phyloP scores from a whole-genome alignment of 345 rosid species.

The Hirschfeldia incana region DNA sequence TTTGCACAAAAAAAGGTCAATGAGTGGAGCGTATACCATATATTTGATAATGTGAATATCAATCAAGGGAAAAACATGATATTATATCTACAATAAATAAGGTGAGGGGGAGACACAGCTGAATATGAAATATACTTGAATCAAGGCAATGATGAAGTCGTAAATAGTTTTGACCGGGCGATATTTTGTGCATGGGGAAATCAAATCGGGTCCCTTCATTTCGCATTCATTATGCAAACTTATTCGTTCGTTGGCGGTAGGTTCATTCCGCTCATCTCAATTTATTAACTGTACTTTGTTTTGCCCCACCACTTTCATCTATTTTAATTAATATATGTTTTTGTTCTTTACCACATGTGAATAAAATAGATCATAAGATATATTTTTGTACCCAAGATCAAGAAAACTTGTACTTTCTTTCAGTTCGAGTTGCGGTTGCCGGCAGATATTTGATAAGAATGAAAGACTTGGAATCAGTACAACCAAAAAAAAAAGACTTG shows the following conservation, averaged over 20 bases:
- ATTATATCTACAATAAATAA: constrained; percentile 12
- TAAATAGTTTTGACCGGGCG: constrained; percentile 15
- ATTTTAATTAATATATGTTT: background rate
- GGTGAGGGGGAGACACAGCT: constrained; percentile 20
- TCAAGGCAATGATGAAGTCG: constrained; percentile 9
- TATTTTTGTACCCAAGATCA: constrained; percentile 16
- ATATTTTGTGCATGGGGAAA: constrained; percentile 27
- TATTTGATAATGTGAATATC: background rate
- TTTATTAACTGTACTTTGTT: constrained; percentile 36
- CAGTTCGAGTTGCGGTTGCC: constrained; percentile 22
- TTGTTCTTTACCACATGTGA: background rate
- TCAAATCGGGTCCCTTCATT: constrained; percentile 30
- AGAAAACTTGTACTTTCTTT: constrained; percentile 23
- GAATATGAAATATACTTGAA: constrained; percentile 32
- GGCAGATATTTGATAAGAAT: constrained; percentile 4
- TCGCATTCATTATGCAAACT: constrained; percentile 32
- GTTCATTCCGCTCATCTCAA: constrained; percentile 19
- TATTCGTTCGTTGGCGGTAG: constrained; percentile 43
- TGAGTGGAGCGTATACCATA: too few species aligned
- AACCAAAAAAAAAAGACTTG: too few species aligned
- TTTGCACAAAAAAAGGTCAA: too few species aligned
- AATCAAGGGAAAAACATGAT: constrained; percentile 5
- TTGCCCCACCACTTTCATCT: constrained; percentile 30
- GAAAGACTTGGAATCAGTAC: background rate
- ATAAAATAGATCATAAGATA: background rate